phyloP scores from a whole-genome alignment of 306 rosid species.

The Dryas octopetala region DNA sequence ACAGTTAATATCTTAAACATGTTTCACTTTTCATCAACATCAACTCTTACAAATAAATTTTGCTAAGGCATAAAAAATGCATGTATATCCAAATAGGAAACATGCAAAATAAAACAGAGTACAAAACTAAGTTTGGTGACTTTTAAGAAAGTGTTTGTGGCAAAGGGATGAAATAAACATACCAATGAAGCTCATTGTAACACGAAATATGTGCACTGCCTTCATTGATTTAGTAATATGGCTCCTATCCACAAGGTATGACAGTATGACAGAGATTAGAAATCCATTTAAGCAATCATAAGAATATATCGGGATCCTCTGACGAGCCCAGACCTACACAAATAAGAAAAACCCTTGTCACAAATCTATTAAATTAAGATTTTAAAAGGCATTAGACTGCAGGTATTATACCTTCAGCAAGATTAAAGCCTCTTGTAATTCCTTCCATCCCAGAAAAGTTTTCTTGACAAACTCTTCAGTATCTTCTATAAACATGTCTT shows the following conservation, averaged over 20 bases:
- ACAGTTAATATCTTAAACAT: neutral
- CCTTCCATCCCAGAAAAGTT: constrained; percentile 64
- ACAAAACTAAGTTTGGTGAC: neutral
- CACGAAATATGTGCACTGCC: constrained; percentile 63
- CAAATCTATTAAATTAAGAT: neutral
- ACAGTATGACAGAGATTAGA: constrained; percentile 64
- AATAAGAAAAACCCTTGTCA: constrained; percentile 21
- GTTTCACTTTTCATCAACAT: neutral
- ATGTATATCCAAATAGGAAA: neutral
- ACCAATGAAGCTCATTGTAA: constrained; percentile 71
- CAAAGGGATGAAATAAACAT: constrained; percentile 24
- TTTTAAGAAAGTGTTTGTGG: neutral
- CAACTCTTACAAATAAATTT: neutral
- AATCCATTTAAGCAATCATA: constrained; percentile 87
- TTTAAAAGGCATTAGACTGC: neutral
- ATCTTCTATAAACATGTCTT: constrained; percentile 82
- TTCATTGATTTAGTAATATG: constrained; percentile 63
- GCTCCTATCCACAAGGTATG: constrained; percentile 59
- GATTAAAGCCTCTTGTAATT: constrained; percentile 62
- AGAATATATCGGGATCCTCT: constrained; percentile 56
- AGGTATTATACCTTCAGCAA: constrained; percentile 65
- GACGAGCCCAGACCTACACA: constrained; percentile 84
- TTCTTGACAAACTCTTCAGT: constrained; percentile 39
- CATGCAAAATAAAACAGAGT: neutral
- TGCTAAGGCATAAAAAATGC: neutral